These are phyloP conservation scores for Gracilaria vermiculophylla DNA, from an alignment of 23 red algal genomes.

Conservation along the genomic window DNA sequence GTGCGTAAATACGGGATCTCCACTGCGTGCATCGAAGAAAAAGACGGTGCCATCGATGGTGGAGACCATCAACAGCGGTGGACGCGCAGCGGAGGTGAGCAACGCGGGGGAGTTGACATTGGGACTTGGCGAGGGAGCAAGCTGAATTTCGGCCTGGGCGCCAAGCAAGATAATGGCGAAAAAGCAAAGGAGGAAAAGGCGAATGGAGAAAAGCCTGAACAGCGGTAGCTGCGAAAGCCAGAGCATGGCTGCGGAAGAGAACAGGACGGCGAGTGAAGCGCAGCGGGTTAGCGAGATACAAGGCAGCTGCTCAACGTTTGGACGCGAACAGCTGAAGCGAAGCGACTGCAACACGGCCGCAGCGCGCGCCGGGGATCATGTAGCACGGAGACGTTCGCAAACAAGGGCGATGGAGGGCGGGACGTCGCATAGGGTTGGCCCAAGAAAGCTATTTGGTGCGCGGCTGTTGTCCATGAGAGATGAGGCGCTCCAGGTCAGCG, in stretches of 20 bases:
- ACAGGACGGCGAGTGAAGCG: too few relatives aligned
- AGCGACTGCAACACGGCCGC: background rate
- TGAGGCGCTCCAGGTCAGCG: too few relatives aligned
- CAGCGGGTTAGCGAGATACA: too few relatives aligned
- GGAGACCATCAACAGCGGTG: constrained; percentile 47
- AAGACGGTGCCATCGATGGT: constrained; percentile 58
- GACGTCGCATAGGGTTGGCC: too few relatives aligned
- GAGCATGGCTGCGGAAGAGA: background rate
- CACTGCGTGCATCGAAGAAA: constrained; percentile 44
- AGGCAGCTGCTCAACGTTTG: background rate
- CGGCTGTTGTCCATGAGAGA: too few relatives aligned
- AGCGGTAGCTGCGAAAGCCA: background rate
- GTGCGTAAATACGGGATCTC: constrained; percentile 23
- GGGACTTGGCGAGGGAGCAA: background rate
- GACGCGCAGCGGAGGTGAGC: background rate
- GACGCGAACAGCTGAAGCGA: background rate
- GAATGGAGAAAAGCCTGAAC: background rate
- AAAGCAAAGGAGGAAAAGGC: background rate
- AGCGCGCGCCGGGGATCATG: background rate
- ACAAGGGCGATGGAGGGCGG: background rate
- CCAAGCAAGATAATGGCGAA: background rate
- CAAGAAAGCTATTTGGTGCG: too few relatives aligned
- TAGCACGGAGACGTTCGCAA: background rate
- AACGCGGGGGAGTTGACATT: background rate
- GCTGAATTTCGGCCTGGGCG: background rate